Base-by-base conservation (phyloP, 2,329 filamentous ascomycete genomes). In the Basipetospora chlamydospora region DNA sequence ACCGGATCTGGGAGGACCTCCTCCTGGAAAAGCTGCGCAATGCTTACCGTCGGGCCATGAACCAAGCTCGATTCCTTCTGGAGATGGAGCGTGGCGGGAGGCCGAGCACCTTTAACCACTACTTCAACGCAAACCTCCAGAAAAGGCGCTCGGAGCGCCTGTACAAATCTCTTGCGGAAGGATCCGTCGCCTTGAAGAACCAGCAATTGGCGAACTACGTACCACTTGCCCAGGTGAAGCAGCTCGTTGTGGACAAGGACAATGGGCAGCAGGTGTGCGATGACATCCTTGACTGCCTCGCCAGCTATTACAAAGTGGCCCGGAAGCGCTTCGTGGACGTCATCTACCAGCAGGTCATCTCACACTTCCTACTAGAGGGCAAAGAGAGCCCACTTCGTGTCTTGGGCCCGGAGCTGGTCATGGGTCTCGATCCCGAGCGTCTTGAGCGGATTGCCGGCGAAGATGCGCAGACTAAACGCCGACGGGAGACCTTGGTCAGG, bases 311-410 rank as follows among this genome's bases (percentile, higher is more conserved):
- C 15, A 28, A 28, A 28, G 26, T 79, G 2, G 61, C 73, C 0
- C 60, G 59, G 9, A 69, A 70, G 46, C 65, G 74, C 0, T 79
- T 82, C 39, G 63, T 78, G 2, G 77, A 83, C 44, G 66, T 60
- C 3, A 51, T 84, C 2, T 73, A 62, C 46, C 64, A 66, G 42
- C 75, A 80, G 42, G 71, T 63, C 0, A 55, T 70, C 2, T 64
- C 69, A 28, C 54, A 73, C 45, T 61, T 61, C 40, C 58, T 82
- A 0, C 51, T 80, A 0, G 54, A 53, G 1, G 63, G 66, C 0
- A 47, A 60, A 0, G 43, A 58, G 0, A 67, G 67, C 5, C 74
- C 74, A 0, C 53, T 78, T 2, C 57, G 52, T 9, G 52, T 72
- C 0, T 64, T 82, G 30, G 65, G 58, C 0, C 58, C 70, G 0